Percentiles rank a stretch among this genome's conserved stretches.
These are phyloP conservation scores for Helianthus tuberosus DNA, from an alignment of 129 eudicot species.

Conservation along the genomic window DNA sequence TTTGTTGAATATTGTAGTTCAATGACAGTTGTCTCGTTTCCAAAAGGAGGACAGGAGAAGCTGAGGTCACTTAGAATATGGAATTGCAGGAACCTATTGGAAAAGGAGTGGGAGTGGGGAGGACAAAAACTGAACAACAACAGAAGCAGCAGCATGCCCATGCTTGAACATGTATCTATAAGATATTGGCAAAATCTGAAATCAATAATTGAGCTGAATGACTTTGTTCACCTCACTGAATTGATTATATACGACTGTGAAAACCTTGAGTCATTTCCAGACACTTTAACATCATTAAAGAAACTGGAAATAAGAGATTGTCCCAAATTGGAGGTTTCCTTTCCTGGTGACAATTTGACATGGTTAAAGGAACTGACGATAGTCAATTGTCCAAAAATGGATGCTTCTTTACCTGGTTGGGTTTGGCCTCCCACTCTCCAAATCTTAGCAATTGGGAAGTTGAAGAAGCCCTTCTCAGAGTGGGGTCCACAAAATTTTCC, in stretches of 20 bases:
- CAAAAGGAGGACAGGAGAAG: not conserved
- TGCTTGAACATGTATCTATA: not conserved
- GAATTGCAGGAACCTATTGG: not conserved
- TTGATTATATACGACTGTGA: not conserved
- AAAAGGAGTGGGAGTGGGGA: too few species aligned
- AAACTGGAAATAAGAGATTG: too few species aligned
- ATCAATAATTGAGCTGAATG: not conserved
- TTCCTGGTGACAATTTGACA: not conserved
- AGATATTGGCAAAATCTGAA: conserved; percentile 6
- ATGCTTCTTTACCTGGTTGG: too few species aligned
- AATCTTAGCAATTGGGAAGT: too few species aligned
- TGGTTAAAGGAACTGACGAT: too few species aligned
- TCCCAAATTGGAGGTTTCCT: conserved; percentile 1
- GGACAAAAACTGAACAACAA: not conserved
- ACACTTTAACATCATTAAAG: too few species aligned
- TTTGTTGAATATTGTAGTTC: accelerated
- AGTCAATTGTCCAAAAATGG: too few species aligned
- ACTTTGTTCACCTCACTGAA: not conserved
- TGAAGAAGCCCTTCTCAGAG: too few species aligned
- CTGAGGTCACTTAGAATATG: not conserved
- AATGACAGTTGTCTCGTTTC: not conserved
- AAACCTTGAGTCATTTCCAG: not conserved
- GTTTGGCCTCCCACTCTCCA: too few species aligned
- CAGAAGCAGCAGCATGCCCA: not conserved
- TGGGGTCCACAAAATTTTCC: too few species aligned